Percentiles rank a stretch among this genome's conserved stretches.
Conservation (phyloP, 192 early-diverging fungal species). For the Powellomyces hirtus region DNA sequence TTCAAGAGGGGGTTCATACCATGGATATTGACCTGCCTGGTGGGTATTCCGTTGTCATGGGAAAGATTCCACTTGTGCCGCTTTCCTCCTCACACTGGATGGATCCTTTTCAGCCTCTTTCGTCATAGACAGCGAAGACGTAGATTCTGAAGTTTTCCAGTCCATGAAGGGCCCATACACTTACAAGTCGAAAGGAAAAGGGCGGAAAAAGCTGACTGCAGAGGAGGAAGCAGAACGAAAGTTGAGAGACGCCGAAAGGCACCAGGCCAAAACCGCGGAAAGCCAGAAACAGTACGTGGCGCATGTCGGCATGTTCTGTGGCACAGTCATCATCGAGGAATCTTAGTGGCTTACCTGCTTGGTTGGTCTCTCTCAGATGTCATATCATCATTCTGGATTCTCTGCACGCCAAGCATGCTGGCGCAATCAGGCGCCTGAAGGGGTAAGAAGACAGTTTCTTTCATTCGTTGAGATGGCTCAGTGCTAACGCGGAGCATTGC, state of each 20-base stretch:
- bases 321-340: background rate
- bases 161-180: too few species aligned
- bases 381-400: constrained; percentile 68
- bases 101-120: too few species aligned
- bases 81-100: too few species aligned
- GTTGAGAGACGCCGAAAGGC: background rate
- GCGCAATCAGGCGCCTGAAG: constrained; percentile 36
- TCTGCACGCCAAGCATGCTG: constrained; percentile 46
- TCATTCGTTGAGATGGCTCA: background rate
- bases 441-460: constrained; percentile 19
- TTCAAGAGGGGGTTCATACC: too few species aligned
- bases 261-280: constrained; percentile 6
- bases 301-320: background rate
- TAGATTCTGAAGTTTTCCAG: too few species aligned
- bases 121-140: too few species aligned
- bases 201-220: background rate
- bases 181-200: background rate
- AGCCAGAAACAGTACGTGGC: background rate
- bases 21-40: too few species aligned
- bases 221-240: background rate
- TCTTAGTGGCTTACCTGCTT: background rate
- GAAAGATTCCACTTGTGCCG: too few species aligned
- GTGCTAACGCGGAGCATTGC: constrained; percentile 33
- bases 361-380: constrained; percentile 27
- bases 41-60: too few species aligned